Percentiles rank a stretch among this genome's conserved stretches.
phyloP scores from a whole-genome alignment of 2,329 filamentous ascomycete species.

The Aspergillus sergii region DNA sequence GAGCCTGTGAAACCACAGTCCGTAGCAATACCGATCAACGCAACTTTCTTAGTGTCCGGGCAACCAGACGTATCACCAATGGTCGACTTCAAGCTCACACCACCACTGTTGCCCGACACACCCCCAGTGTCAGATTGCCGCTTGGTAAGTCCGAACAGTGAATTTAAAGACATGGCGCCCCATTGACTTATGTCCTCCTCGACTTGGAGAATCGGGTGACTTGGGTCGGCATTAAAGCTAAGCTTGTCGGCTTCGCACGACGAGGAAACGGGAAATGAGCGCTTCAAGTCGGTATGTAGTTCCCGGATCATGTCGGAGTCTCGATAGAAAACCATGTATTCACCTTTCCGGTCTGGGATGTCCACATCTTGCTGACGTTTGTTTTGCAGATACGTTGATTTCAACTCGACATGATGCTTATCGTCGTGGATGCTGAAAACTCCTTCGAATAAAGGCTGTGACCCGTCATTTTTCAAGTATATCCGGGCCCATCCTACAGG shows the following conservation, averaged over 20 bases:
- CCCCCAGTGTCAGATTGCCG: constrained; percentile 70
- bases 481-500: constrained; percentile 87
- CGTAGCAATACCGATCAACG: constrained; percentile 85
- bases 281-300: constrained; percentile 64
- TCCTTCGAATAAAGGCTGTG: constrained; percentile 81
- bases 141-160: constrained; percentile 67
- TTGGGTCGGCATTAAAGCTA: constrained; percentile 73
- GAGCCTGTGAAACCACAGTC: constrained; percentile 83
- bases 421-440: constrained; percentile 80
- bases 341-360: constrained; percentile 58
- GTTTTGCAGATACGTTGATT: constrained; percentile 72
- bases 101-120: constrained; percentile 72
- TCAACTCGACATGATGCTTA: constrained; percentile 83
- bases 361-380: constrained; percentile 72
- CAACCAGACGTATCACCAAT: constrained; percentile 87
- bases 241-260: constrained; percentile 76
- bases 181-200: constrained; percentile 58
- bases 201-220: constrained; percentile 65
- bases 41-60: constrained; percentile 85
- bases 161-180: constrained; percentile 63
- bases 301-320: constrained; percentile 75
- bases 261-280: constrained; percentile 50
- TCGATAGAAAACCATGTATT: constrained; percentile 88
- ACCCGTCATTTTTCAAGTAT: constrained; percentile 74
- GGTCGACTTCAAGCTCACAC: constrained; percentile 73